phyloP scores from a whole-genome alignment of 768 basidiomycete genomes.

The Termitomyces sp. region DNA sequence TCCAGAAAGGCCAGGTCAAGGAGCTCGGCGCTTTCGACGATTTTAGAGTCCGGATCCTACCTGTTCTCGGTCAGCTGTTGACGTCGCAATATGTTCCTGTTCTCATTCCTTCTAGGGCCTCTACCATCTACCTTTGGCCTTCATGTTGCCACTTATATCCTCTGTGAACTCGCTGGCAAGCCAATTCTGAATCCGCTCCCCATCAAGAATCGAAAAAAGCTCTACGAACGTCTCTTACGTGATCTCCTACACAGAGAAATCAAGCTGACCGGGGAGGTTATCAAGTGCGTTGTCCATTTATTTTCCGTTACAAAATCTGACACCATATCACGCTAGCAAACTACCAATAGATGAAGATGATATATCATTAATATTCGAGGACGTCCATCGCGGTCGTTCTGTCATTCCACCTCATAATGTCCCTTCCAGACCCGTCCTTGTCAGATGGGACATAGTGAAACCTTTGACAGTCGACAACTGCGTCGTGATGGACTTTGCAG shows the following conservation, averaged over 20 bases:
- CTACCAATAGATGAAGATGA: constrained; percentile 83
- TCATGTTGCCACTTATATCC: constrained; percentile 82
- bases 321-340: constrained; percentile 37
- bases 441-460: constrained; percentile 71
- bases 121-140: constrained; percentile 90
- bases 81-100: not conserved
- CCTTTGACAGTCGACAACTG: constrained; percentile 76
- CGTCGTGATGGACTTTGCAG: constrained; percentile 75
- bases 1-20: constrained; percentile 81
- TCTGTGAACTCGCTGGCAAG: constrained; percentile 81
- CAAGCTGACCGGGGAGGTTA: constrained; percentile 52
- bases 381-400: constrained; percentile 75
- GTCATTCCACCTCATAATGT: constrained; percentile 74
- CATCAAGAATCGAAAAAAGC: constrained; percentile 78
- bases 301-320: not conserved
- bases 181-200: constrained; percentile 81
- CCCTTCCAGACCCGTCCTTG: constrained; percentile 65
- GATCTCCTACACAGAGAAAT: constrained; percentile 75
- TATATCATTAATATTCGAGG: constrained; percentile 80
- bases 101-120: constrained; percentile 44
- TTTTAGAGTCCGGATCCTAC: constrained; percentile 89
- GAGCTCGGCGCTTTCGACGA: constrained; percentile 90
- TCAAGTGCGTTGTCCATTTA: constrained; percentile 44
- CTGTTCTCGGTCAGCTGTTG: constrained; percentile 66
- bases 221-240: constrained; percentile 75